Percentiles rank a stretch among this genome's conserved stretches.
Conservation (phyloP, 495 filamentous ascomycete species). For the Podospora anserina region DNA sequence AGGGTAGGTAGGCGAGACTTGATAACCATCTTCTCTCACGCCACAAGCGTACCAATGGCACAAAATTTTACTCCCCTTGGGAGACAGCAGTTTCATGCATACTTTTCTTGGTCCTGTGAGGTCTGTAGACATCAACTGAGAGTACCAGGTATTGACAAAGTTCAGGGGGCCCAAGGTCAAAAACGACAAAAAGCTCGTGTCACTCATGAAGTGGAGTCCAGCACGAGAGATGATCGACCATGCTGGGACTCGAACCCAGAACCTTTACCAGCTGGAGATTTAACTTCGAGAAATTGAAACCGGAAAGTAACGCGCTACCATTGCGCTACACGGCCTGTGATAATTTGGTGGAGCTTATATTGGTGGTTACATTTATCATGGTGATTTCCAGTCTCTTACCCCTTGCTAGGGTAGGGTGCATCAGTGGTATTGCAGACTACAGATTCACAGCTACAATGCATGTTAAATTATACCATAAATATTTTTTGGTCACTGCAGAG, state of each 20-base stretch:
- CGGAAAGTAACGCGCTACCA: conserved; percentile 7
- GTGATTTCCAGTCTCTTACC: not conserved
- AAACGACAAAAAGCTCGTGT: not conserved
- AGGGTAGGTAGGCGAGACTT: not conserved
- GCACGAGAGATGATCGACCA: not conserved
- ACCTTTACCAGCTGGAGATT: conserved; percentile 1
- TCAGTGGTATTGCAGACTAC: too few relatives aligned
- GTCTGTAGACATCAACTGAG: too few relatives aligned
- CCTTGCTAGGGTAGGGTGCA: not conserved
- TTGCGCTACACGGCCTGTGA: conserved; percentile 3
- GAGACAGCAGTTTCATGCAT: not conserved
- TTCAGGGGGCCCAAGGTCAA: not conserved
- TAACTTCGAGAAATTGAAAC: not conserved
- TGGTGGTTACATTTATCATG: not conserved
- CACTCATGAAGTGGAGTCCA: not conserved
- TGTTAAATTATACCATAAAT: too few relatives aligned
- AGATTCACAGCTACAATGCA: too few relatives aligned
- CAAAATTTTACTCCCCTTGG: not conserved
- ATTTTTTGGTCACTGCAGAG: too few relatives aligned
- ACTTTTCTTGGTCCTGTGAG: not conserved
- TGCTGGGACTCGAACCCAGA: conserved; percentile 6
- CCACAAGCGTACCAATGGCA: not conserved
- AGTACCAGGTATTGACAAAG: not conserved
- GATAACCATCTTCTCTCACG: not conserved
- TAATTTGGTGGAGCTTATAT: not conserved